phyloP scores from a whole-genome alignment of 208 protist genomes.

The Crithidia sp. region DNA sequence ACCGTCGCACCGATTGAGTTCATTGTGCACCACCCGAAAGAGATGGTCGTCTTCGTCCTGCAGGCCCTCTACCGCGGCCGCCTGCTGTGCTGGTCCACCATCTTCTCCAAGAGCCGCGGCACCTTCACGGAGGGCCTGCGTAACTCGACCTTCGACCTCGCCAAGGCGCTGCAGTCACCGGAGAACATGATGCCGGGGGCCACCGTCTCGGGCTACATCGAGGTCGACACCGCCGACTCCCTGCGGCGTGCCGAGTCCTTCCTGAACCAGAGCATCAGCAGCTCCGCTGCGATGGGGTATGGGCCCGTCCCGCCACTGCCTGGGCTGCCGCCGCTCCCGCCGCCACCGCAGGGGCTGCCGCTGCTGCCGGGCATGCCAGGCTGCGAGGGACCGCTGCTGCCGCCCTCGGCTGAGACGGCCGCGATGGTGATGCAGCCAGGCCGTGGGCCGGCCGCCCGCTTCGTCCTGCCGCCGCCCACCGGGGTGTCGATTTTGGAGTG shows the following conservation, averaged over 20 bases:
- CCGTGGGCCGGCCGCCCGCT: slow-evolving; percentile 25
- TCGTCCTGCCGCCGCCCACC: slow-evolving; percentile 44
- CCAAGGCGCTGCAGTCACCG: slow-evolving; percentile 44
- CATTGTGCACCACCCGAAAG: slow-evolving; percentile 36
- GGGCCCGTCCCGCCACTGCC: slow-evolving; percentile 22
- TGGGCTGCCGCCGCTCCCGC: slow-evolving; percentile 39
- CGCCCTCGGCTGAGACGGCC: slow-evolving; percentile 9
- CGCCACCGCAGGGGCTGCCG: slow-evolving; percentile 34
- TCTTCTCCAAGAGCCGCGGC: slow-evolving; percentile 38
- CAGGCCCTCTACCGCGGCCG: slow-evolving; percentile 45
- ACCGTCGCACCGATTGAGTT: slow-evolving; percentile 56
- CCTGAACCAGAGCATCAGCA: slow-evolving; percentile 17
- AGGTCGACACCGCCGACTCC: slow-evolving; percentile 37
- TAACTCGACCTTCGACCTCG: slow-evolving; percentile 48
- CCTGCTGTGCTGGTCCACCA: slow-evolving; percentile 60
- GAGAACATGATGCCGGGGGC: slow-evolving; percentile 36
- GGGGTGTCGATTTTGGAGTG: slow-evolving; percentile 45
- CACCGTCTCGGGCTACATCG: slow-evolving; percentile 47
- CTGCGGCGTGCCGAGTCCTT: slow-evolving; percentile 44
- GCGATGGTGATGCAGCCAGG: slow-evolving; percentile 29
- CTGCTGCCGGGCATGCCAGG: slow-evolving; percentile 60
- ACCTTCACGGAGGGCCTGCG: slow-evolving; percentile 57
- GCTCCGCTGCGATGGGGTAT: not conserved
- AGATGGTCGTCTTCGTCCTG: slow-evolving; percentile 67
- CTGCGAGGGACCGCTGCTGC: slow-evolving; percentile 53